Percentiles rank a stretch among this genome's conserved stretches.
Conservation (phyloP, 2,329 filamentous ascomycete genomes). For the Penicillium sp. region DNA sequence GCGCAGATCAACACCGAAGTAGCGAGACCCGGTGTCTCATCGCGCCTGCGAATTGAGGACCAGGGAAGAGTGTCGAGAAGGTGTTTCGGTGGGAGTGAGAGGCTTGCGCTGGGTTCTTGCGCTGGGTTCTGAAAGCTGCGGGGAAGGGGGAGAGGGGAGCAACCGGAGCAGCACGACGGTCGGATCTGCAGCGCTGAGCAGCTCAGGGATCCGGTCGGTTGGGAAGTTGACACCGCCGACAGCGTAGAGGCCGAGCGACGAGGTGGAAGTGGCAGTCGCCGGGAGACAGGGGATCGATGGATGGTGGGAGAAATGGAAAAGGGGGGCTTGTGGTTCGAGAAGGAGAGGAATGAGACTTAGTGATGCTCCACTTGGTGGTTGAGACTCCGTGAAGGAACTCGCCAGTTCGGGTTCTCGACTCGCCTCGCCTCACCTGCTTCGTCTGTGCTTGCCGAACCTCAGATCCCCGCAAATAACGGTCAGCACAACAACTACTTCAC, state of each 20-base stretch:
- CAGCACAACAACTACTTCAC: neutral
- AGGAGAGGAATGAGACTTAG: neutral
- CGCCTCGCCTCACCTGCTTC: neutral
- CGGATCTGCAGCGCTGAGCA: constrained; percentile 1
- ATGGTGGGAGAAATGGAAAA: neutral
- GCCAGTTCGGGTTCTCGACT: neutral
- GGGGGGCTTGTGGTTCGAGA: neutral
- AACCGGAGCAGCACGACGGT: neutral
- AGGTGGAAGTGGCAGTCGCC: neutral
- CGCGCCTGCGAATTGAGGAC: constrained; percentile 22
- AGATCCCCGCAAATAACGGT: too few relatives aligned
- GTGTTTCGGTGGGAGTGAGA: constrained; percentile 4
- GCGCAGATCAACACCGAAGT: constrained; percentile 35
- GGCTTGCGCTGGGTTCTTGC: constrained; percentile 3
- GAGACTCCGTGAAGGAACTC: too few relatives aligned
- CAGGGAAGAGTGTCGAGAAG: constrained; percentile 10
- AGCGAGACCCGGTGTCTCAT: constrained; percentile 31
- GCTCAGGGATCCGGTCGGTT: neutral
- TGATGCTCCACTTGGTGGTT: neutral
- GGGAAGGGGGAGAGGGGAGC: constrained; percentile 16
- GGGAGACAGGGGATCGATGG: neutral
- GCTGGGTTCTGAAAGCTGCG: constrained; percentile 14
- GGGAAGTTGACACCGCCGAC: neutral
- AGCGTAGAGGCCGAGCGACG: neutral
- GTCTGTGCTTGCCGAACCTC: neutral